phyloP scores from a whole-genome alignment of 73 alveolate species.

The Paraurostyla sp. region DNA sequence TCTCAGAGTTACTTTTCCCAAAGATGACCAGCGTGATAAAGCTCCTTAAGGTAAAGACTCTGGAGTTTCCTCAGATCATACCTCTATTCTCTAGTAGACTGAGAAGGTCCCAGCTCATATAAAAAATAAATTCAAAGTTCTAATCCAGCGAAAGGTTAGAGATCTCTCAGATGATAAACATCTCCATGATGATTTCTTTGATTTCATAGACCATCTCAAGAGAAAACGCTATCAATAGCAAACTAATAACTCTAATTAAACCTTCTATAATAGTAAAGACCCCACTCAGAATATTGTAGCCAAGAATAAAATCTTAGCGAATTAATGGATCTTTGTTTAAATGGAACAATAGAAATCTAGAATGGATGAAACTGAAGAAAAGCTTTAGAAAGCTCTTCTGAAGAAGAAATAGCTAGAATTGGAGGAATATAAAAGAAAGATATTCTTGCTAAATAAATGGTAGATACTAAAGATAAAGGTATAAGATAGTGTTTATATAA shows the following conservation, averaged over 20 bases:
- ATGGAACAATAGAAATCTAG: neutral
- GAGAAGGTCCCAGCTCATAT: neutral
- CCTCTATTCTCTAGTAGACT: neutral
- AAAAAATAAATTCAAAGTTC: neutral
- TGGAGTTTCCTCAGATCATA: neutral
- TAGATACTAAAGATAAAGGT: conserved; percentile 17
- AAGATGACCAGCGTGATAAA: conserved; percentile 14
- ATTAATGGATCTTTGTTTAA: neutral
- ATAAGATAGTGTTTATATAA: neutral
- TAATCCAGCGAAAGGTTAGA: neutral
- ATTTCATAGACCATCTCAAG: neutral
- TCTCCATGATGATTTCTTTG: neutral
- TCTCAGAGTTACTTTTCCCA: neutral
- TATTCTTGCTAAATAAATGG: conserved; percentile 27
- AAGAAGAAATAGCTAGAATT: neutral
- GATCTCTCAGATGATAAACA: conserved; percentile 24
- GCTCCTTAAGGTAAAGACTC: neutral
- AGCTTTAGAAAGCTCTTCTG: neutral
- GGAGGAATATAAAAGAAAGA: neutral
- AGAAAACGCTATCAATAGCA: too few relatives aligned
- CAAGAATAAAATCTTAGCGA: neutral
- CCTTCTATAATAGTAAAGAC: neutral
- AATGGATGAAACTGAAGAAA: conserved; percentile 21
- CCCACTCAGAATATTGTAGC: conserved; percentile 2
- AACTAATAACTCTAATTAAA: too few relatives aligned